phyloP scores from a whole-genome alignment of 306 rosid species.

The Nissolia schottii region DNA sequence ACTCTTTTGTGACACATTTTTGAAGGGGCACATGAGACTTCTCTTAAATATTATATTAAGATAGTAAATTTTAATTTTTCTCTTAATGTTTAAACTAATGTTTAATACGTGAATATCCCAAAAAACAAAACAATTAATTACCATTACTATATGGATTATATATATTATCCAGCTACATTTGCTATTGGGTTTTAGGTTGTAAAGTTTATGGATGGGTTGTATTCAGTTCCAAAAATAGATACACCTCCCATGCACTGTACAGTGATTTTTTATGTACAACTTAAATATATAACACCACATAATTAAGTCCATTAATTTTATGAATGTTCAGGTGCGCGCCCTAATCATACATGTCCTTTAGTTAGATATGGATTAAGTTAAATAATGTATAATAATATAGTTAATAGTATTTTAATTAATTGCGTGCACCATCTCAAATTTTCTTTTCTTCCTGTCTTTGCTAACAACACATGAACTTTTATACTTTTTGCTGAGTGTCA shows the following conservation, averaged over 20 bases:
- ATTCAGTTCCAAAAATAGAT: constrained; percentile 27
- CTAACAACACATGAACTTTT: constrained; percentile 7
- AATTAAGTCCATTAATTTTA: constrained; percentile 21
- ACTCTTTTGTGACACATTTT: no score
- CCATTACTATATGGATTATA: neutral
- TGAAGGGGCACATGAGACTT: no score
- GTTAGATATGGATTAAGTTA: constrained; percentile 14
- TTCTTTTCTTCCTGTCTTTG: neutral
- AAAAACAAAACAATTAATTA: no score
- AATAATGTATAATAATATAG: neutral
- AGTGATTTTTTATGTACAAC: constrained; percentile 23
- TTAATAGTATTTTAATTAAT: constrained; percentile 10
- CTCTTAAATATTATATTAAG: no score
- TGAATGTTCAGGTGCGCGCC: constrained; percentile 24
- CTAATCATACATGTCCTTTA: constrained; percentile 24
- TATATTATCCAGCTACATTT: neutral
- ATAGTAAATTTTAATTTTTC: no score
- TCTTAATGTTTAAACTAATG: no score
- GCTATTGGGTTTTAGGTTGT: neutral
- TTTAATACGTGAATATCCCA: no score
- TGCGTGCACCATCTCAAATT: constrained; percentile 13
- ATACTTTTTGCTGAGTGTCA: constrained; percentile 30
- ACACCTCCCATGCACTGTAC: neutral
- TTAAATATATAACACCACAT: neutral
- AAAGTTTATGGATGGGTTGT: constrained; percentile 16